A percentile compares a stretch with the other conserved stretches of the same genome.
phyloP scores from a whole-genome alignment of 306 rosid species.

The Sophora flavescens region DNA sequence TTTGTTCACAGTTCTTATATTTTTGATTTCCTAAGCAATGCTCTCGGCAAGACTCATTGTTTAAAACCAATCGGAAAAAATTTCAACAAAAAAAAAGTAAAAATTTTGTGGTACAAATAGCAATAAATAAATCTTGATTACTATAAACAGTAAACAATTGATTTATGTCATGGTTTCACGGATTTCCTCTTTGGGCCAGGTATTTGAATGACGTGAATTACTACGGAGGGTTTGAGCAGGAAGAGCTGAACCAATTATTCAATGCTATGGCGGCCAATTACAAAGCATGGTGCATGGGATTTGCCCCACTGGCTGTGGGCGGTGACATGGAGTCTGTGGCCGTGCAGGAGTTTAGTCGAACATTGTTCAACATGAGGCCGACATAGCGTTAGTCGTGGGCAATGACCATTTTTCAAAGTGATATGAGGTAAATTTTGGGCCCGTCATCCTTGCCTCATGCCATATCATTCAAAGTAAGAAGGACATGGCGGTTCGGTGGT shows the following conservation, averaged over 20 bases:
- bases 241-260: constrained; percentile 73
- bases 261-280: constrained; percentile 72
- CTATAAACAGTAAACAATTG: neutral
- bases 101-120: neutral
- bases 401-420: constrained; percentile 74
- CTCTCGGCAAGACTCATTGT: too few species aligned
- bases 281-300: constrained; percentile 89
- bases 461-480: constrained; percentile 79
- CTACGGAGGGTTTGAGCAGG: constrained; percentile 87
- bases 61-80: too few species aligned
- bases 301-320: constrained; percentile 83
- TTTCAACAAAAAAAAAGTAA: too few species aligned
- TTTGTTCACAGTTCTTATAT: too few species aligned
- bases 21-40: too few species aligned
- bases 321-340: constrained; percentile 92
- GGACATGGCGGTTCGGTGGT: constrained; percentile 83
- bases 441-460: constrained; percentile 69
- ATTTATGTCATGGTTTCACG: neutral
- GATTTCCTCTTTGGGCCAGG: constrained; percentile 44
- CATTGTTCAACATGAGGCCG: constrained; percentile 93
- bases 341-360: constrained; percentile 87
- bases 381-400: constrained; percentile 76
- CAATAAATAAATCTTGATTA: neutral
- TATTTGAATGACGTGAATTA: constrained; percentile 78
- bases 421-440: constrained; percentile 63